Percentiles rank a stretch among this genome's conserved stretches.
These are phyloP conservation scores for Trichoderma simmonsii DNA, from an alignment of 2,329 filamentous ascomycete species.

Conservation along the genomic window DNA sequence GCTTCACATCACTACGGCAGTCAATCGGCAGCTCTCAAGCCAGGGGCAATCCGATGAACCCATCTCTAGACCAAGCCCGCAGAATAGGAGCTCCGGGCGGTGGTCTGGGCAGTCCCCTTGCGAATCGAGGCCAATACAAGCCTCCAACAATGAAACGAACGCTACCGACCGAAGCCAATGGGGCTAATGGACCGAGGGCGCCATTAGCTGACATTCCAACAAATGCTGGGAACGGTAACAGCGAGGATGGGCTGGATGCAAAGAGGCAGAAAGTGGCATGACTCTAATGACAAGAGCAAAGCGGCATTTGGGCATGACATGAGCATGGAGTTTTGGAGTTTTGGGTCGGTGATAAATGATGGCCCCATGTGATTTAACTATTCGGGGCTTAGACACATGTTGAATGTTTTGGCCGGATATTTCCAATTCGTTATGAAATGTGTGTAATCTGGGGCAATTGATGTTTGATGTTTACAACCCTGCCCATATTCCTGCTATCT, in stretches of 20 bases:
- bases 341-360: neutral
- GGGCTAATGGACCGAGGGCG: slow-evolving; percentile 33
- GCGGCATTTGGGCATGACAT: neutral
- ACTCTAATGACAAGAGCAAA: neutral
- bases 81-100: slow-evolving; percentile 58
- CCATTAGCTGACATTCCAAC: slow-evolving; percentile 51
- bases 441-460: neutral
- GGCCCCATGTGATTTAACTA: neutral
- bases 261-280: slow-evolving; percentile 52
- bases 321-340: slow-evolving; percentile 15
- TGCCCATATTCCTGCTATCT: neutral
- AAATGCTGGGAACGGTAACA: slow-evolving; percentile 35
- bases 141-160: slow-evolving; percentile 59
- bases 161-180: slow-evolving; percentile 30
- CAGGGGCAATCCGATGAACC: slow-evolving; percentile 48
- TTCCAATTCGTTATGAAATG: neutral
- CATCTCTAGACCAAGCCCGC: slow-evolving; percentile 51
- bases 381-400: neutral
- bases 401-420: neutral
- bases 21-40: slow-evolving; percentile 28
- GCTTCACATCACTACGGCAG: slow-evolving; percentile 33
- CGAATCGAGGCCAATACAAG: slow-evolving; percentile 56
- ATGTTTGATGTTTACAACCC: neutral
- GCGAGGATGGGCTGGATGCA: slow-evolving; percentile 38
- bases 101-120: slow-evolving; percentile 50